A percentile compares a stretch with the other conserved stretches of the same genome.
These are phyloP conservation scores for Chaetomium fimeti DNA, from an alignment of 495 filamentous ascomycete species.

Conservation along the genomic window DNA sequence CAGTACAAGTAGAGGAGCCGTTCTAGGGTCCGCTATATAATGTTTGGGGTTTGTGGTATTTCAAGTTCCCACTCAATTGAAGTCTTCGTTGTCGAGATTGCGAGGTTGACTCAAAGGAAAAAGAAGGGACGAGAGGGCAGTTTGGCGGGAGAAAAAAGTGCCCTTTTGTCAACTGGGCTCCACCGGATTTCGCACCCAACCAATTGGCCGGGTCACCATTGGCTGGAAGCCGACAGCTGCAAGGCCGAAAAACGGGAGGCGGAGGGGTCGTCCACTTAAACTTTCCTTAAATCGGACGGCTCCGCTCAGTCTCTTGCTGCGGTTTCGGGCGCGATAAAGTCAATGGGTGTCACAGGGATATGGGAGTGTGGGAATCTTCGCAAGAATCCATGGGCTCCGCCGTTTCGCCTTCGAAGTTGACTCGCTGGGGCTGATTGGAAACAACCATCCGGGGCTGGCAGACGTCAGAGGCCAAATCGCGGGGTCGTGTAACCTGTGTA, in stretches of 20 bases:
- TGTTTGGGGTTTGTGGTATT: neutral
- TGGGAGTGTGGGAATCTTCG: neutral
- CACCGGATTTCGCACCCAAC: conserved; percentile 13
- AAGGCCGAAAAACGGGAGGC: conserved; percentile 20
- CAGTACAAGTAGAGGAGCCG: conserved; percentile 21
- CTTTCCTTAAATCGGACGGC: conserved; percentile 6
- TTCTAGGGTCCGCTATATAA: conserved; percentile 1
- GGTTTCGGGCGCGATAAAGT: conserved; percentile 17
- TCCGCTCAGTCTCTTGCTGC: conserved; percentile 13
- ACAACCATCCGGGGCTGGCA: neutral
- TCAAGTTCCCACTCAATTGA: neutral
- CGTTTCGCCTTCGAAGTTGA: neutral
- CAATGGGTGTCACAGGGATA: neutral
- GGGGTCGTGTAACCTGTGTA: no score
- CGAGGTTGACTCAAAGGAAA: conserved; percentile 12
- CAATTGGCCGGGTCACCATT: conserved; percentile 22
- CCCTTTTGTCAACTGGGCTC: conserved; percentile 18
- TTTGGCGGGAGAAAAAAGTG: conserved; percentile 17
- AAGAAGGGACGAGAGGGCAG: conserved; percentile 14
- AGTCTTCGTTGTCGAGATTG: conserved; percentile 3
- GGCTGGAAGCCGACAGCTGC: neutral
- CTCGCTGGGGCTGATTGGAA: neutral
- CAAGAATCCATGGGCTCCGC: neutral
- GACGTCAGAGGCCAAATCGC: neutral
- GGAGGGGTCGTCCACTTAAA: conserved; percentile 8